These are phyloP conservation scores for Sarcodon sp. DNA, from an alignment of 768 basidiomycete species.

Conservation along the genomic window DNA sequence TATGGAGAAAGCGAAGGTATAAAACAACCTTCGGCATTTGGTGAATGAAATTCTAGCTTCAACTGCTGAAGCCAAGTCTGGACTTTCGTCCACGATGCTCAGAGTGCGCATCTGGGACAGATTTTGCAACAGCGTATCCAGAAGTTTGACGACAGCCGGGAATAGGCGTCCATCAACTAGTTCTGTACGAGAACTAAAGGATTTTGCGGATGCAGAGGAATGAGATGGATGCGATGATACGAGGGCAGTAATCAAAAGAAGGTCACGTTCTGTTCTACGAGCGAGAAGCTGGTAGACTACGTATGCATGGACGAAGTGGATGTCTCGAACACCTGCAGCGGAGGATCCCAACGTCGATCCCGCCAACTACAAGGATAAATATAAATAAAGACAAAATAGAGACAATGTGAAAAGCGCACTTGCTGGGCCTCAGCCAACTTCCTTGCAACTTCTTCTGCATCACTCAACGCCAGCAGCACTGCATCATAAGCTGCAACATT, in stretches of 20 bases:
- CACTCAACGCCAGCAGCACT: slow-evolving; percentile 72
- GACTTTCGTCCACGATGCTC: slow-evolving; percentile 79
- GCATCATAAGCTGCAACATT: slow-evolving; percentile 83
- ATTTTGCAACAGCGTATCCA: slow-evolving; percentile 79
- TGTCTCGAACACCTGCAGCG: slow-evolving; percentile 45
- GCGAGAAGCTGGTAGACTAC: slow-evolving; percentile 82
- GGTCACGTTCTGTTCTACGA: slow-evolving; percentile 79
- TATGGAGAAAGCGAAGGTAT: background rate
- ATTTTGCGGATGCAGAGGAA: slow-evolving; percentile 11
- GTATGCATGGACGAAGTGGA: slow-evolving; percentile 78
- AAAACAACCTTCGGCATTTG: slow-evolving; percentile 53
- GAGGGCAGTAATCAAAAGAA: slow-evolving; percentile 61
- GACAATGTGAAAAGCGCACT: slow-evolving; percentile 25
- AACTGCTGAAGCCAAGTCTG: slow-evolving; percentile 66
- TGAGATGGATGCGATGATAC: slow-evolving; percentile 28
- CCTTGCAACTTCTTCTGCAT: slow-evolving; percentile 77
- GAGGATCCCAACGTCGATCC: slow-evolving; percentile 25
- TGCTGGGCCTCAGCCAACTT: slow-evolving; percentile 78
- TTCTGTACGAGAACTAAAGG: slow-evolving; percentile 16
- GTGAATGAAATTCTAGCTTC: slow-evolving; percentile 68
- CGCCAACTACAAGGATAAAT: slow-evolving; percentile 18
- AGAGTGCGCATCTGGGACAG: slow-evolving; percentile 74
- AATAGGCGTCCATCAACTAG: slow-evolving; percentile 63
- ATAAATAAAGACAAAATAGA: slow-evolving; percentile 2
- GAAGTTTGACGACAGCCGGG: slow-evolving; percentile 79